Conservation (phyloP, 345 rosid species). For the Punica granatum region DNA sequence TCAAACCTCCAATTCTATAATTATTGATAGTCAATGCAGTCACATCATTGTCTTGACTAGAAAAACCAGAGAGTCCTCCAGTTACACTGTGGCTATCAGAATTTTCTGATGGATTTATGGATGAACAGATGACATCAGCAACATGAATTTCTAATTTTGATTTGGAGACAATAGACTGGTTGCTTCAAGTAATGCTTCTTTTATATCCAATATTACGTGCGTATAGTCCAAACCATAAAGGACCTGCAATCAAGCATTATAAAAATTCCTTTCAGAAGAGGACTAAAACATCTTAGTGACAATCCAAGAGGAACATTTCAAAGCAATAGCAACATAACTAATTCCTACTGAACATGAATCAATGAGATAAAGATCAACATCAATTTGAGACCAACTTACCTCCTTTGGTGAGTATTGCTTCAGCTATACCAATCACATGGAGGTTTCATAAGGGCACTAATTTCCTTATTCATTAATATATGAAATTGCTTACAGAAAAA, state of each 20-base stretch:
- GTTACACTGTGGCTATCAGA: conserved; percentile 19
- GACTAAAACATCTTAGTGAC: not conserved
- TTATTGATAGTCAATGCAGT: conserved; percentile 17
- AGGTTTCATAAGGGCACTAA: not conserved
- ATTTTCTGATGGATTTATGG: conserved; percentile 38
- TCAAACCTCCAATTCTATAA: conserved; percentile 63
- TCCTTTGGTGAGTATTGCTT: not conserved
- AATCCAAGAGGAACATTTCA: not conserved
- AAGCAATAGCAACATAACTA: not conserved
- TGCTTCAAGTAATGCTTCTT: conserved; percentile 34
- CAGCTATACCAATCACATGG: not conserved
- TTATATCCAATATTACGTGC: conserved; percentile 41
- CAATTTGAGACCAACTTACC: not conserved
- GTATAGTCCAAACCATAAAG: conserved; percentile 89
- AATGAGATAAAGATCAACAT: not conserved
- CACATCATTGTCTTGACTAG: conserved; percentile 17
- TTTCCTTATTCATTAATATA: not conserved
- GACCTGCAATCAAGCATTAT: conserved; percentile 36
- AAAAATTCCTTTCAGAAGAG: not conserved
- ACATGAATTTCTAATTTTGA: conserved; percentile 27
- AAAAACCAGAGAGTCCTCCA: conserved; percentile 16
- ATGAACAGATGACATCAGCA: conserved; percentile 51
- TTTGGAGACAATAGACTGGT: conserved; percentile 16
- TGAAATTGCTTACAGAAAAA: not conserved
- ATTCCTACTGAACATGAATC: not conserved